Evolutionary conservation across 2,329 filamentous ascomycete species (phyloP).

Genomic region (Colletotrichum echinochloae): DNA sequence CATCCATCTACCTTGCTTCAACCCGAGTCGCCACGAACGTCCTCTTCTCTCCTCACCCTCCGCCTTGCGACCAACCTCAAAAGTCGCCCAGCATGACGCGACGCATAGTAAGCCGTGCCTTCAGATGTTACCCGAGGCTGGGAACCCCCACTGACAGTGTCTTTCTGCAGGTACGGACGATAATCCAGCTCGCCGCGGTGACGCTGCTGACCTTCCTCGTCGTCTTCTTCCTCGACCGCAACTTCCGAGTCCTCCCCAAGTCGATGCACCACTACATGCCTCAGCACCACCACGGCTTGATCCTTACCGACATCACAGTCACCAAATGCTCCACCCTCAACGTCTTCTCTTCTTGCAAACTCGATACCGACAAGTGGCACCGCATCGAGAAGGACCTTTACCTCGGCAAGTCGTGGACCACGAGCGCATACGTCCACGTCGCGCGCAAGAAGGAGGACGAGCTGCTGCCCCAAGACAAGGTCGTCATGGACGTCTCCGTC

Average conservation of each 20-base stretch:
- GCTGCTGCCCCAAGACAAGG: constrained; percentile 77
- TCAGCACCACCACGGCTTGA: constrained; percentile 83
- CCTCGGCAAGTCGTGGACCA: constrained; percentile 78
- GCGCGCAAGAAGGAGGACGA: constrained; percentile 89
- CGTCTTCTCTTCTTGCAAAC: constrained; percentile 78
- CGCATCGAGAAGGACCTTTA: constrained; percentile 87
- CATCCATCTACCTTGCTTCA: constrained; percentile 5
- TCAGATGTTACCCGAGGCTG: not conserved
- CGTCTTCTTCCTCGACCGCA: constrained; percentile 86
- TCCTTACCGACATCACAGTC: constrained; percentile 88
- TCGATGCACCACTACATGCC: constrained; percentile 90
- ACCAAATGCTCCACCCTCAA: constrained; percentile 81
- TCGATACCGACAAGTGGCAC: constrained; percentile 80
- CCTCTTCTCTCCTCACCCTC: not conserved
- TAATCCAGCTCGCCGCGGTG: constrained; percentile 79
- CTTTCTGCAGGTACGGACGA: constrained; percentile 68
- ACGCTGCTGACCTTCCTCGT: constrained; percentile 75
- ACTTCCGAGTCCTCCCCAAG: constrained; percentile 86
- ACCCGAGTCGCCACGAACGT: not conserved
- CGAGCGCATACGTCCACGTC: constrained; percentile 84
- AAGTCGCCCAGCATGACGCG: constrained; percentile 42
- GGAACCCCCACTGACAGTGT: not conserved
- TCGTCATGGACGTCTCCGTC: constrained; percentile 83
- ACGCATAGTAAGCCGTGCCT: constrained; percentile 40
- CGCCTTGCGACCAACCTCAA: constrained; percentile 23